phyloP scores from a whole-genome alignment of 768 basidiomycete species.

The Tricholoma saponaceum region DNA sequence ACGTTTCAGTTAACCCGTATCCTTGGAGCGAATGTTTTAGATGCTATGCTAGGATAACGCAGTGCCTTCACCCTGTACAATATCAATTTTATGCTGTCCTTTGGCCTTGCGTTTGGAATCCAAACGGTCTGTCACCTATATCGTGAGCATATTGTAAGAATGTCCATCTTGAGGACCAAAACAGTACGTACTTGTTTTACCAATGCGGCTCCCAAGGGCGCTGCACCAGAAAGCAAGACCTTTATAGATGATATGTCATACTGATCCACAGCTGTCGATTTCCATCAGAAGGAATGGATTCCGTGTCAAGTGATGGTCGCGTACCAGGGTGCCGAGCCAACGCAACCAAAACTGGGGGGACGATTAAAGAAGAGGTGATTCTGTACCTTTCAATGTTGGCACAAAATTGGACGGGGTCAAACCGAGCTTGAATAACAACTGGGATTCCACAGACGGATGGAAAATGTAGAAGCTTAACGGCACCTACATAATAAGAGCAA shows the following conservation, averaged over 20 bases:
- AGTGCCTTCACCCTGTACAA: conserved; percentile 46
- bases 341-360: conserved; percentile 82
- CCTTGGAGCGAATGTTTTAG: conserved; percentile 30
- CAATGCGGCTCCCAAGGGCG: conserved; percentile 69
- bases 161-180: conserved; percentile 20
- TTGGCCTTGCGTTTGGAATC: conserved; percentile 35
- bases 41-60: neutral
- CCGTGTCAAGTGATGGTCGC: conserved; percentile 15
- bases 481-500: conserved; percentile 33
- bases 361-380: conserved; percentile 54
- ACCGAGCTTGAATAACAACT: conserved; percentile 57
- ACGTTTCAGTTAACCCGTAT: conserved; percentile 82
- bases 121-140: conserved; percentile 35
- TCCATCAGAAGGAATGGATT: neutral
- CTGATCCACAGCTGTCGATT: conserved; percentile 48
- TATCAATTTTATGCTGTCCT: conserved; percentile 23
- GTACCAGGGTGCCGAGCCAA: conserved; percentile 65
- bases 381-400: conserved; percentile 61
- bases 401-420: conserved; percentile 70
- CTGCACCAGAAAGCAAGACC: conserved; percentile 69
- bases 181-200: conserved; percentile 38
- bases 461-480: conserved; percentile 58
- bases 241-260: conserved; percentile 62
- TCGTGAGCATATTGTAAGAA: neutral
- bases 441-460: conserved; percentile 49